phyloP scores from a whole-genome alignment of 1,284 basidiomycete genomes.

The Apiotrichum veenhuisii region DNA sequence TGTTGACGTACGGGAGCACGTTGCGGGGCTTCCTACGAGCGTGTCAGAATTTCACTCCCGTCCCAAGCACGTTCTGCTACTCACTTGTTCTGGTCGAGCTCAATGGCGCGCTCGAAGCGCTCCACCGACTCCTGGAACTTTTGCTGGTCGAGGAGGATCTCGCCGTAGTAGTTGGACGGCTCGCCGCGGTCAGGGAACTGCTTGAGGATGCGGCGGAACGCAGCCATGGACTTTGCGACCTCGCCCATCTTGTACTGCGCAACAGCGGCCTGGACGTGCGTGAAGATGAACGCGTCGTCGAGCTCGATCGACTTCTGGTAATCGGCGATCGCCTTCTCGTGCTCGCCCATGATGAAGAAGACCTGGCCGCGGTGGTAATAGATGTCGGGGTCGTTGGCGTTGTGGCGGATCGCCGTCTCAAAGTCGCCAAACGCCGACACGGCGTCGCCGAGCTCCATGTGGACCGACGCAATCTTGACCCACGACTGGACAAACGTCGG shows the following conservation, averaged over 20 bases:
- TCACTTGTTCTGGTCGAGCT: conserved; percentile 75
- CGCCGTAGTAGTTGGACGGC: conserved; percentile 90
- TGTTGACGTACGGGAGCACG: conserved; percentile 94
- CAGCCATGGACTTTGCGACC: conserved; percentile 75
- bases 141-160: conserved; percentile 88
- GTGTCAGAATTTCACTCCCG: not conserved
- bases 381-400: conserved; percentile 86
- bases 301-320: conserved; percentile 83
- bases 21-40: conserved; percentile 59
- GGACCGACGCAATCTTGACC: conserved; percentile 95
- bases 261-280: conserved; percentile 85
- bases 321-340: conserved; percentile 77
- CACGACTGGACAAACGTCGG: conserved; percentile 82
- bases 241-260: conserved; percentile 89
- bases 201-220: conserved; percentile 77
- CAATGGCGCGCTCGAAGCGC: conserved; percentile 89
- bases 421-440: conserved; percentile 84
- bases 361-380: conserved; percentile 99
- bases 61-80: conserved; percentile 38
- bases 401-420: conserved; percentile 78
- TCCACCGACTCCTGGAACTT: conserved; percentile 87
- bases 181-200: conserved; percentile 79
- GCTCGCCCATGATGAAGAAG: conserved; percentile 93
- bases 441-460: conserved; percentile 88
- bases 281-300: conserved; percentile 58